These are phyloP conservation scores for Mytilinidion resinicola DNA, from an alignment of 495 filamentous ascomycete species.

Conservation along the genomic window DNA sequence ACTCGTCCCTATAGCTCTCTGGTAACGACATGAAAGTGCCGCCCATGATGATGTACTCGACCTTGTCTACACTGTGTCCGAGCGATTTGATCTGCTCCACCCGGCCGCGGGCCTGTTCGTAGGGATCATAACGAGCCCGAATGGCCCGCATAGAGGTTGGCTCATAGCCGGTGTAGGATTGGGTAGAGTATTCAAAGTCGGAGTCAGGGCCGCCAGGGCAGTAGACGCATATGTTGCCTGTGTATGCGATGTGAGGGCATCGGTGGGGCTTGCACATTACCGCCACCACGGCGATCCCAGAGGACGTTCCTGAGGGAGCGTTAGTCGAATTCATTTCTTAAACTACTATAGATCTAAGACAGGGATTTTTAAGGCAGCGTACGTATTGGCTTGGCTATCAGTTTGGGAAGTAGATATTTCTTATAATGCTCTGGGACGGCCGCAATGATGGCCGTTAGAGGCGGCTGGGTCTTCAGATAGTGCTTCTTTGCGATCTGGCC, in stretches of 20 bases:
- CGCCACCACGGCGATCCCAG: constrained; percentile 96
- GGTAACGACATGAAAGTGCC: constrained; percentile 97
- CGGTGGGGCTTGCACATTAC: constrained; percentile 99
- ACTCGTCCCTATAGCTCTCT: constrained; percentile 79
- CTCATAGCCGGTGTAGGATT: constrained; percentile 97
- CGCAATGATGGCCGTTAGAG: constrained; percentile 92
- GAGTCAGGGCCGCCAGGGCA: constrained; percentile 95
- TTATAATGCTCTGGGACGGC: constrained; percentile 98
- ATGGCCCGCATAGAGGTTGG: constrained; percentile 98
- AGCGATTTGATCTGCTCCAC: constrained; percentile 94
- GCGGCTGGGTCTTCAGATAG: constrained; percentile 73
- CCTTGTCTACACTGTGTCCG: constrained; percentile 96
- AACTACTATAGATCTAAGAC: background rate
- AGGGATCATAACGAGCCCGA: constrained; percentile 93
- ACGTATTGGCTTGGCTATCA: constrained; percentile 95
- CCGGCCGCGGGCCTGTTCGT: constrained; percentile 90
- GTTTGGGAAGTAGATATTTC: constrained; percentile 93
- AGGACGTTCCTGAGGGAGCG: constrained; percentile 63
- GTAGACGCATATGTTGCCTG: constrained; percentile 98
- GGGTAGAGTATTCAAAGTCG: constrained; percentile 97
- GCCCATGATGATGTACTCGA: constrained; percentile 99
- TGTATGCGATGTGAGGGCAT: constrained; percentile 95
- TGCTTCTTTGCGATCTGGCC: constrained; percentile 89
- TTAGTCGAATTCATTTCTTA: constrained; percentile 17
- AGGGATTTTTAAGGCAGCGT: constrained; percentile 31